Evolutionary conservation across 2,329 filamentous ascomycete species (phyloP), one percentile per base, ranked within the genome.

Genomic region (Fusarium gaditjirri): DNA sequence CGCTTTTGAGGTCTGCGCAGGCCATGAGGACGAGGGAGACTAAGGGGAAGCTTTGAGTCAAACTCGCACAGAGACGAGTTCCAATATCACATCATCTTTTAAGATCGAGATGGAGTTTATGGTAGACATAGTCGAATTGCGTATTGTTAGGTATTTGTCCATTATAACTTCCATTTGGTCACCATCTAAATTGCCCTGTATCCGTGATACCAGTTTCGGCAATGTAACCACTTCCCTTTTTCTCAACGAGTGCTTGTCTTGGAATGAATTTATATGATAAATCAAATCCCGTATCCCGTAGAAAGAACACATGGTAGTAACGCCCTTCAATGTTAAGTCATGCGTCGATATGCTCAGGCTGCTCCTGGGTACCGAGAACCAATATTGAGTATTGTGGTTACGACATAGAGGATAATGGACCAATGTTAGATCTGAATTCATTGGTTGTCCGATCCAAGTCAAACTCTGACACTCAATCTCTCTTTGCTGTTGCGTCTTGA

Each of bases 1-100:
- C 90, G 31, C 78, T 93, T 73, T 78, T 93, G 70, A 86, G 86
- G 79, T 91, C 89, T 78, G 87, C 87, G 74, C 90, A 92, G 83
- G 79, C 81, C 70, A 85, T 85, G 71, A 76, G 75, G 56, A 73
- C 71, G 54, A 83, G 88, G 61, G 86, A 88, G 55, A 74, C 64
- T 65, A 85, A 70, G 53, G 71, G 59, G 21, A 71, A 69, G 46
- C 52, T 72, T 21, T 73, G 44, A 65, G 53, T 23, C 14, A 27
- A 25, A 36, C 25, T 35, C 36, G 8, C 25, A 25, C 39, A 42
- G 33, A 29, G 50, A 44, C 27, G 14, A 23, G 31, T 33, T 19
- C 5, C 33, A 16, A 9, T 43, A 19, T 25, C 11, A 19, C 5
- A 29, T 42, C 14, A 11, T 14, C 14, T 31, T 23, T 25, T 4